Conservation (phyloP, 768 basidiomycete genomes). For the Rhodotorula paludigena region DNA sequence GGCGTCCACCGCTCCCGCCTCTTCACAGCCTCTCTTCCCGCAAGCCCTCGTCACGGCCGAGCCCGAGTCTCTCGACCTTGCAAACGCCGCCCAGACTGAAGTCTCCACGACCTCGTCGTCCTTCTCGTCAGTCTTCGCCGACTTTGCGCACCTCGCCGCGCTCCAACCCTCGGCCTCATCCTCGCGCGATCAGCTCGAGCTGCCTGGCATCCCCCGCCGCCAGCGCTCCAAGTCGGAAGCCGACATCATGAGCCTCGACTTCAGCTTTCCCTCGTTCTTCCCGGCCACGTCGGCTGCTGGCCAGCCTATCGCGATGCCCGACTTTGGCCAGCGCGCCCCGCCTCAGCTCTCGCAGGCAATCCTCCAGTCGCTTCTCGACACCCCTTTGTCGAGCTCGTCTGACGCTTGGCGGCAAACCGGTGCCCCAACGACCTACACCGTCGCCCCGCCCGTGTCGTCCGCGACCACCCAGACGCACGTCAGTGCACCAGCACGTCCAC, state of each 20-base stretch:
- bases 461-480: too few species aligned
- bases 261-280: neutral
- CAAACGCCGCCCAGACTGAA: neutral
- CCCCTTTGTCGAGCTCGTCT: too few species aligned
- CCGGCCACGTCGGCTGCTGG: neutral
- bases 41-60: slow-evolving; percentile 20
- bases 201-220: neutral
- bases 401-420: too few species aligned
- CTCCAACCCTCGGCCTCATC: neutral
- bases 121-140: neutral
- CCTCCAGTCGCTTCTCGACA: too few species aligned
- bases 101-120: neutral
- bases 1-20: neutral
- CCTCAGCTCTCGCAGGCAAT: too few species aligned
- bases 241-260: slow-evolving; percentile 21
- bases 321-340: neutral
- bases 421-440: too few species aligned
- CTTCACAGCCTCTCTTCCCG: slow-evolving; percentile 14
- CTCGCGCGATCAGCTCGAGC: slow-evolving; percentile 5
- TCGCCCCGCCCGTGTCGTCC: too few species aligned
- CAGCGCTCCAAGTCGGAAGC: slow-evolving; percentile 29
- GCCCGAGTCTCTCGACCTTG: slow-evolving; percentile 22
- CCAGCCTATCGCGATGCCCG: neutral
- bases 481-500: too few species aligned
- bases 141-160: slow-evolving; percentile 2